Percentiles rank a stretch among this genome's conserved stretches.
These are phyloP conservation scores for Russula foetens DNA, from an alignment of 768 basidiomycete species.

Conservation along the genomic window DNA sequence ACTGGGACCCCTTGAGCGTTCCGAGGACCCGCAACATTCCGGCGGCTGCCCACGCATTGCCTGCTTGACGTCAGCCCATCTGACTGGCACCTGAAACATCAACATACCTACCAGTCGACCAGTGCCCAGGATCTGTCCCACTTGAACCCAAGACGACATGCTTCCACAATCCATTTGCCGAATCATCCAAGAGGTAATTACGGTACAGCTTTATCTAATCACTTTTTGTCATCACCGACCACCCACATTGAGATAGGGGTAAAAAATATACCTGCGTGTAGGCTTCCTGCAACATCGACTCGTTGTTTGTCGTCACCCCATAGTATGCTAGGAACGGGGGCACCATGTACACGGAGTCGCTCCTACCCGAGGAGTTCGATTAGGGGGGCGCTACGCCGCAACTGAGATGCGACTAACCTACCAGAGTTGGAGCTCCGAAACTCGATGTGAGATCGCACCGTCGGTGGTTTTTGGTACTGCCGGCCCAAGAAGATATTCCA, in stretches of 20 bases:
- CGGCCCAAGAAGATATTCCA: constrained; percentile 47
- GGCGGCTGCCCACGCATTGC: constrained; percentile 85
- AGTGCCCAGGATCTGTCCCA: constrained; percentile 58
- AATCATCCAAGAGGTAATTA: constrained; percentile 46
- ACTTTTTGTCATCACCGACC: neutral
- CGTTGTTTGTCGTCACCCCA: constrained; percentile 52
- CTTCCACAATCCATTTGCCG: constrained; percentile 55
- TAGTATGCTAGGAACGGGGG: constrained; percentile 86
- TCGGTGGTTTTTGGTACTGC: constrained; percentile 53
- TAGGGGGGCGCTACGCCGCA: neutral
- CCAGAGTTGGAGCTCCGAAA: constrained; percentile 65
- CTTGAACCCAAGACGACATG: constrained; percentile 56
- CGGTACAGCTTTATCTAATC: constrained; percentile 55
- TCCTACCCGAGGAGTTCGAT: constrained; percentile 34
- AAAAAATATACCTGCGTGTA: constrained; percentile 43
- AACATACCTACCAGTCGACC: constrained; percentile 58
- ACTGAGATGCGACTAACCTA: constrained; percentile 25
- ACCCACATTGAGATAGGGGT: too few relatives aligned
- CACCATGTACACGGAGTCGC: constrained; percentile 78
- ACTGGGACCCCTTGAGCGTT: constrained; percentile 60
- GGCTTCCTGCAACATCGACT: constrained; percentile 50
- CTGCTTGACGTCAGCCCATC: constrained; percentile 29
- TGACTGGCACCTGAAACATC: neutral
- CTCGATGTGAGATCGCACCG: constrained; percentile 78
- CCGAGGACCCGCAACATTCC: constrained; percentile 80